Evolutionary conservation across 2,329 filamentous ascomycete species (phyloP).

Genomic region (Verticillium alfalfae): DNA sequence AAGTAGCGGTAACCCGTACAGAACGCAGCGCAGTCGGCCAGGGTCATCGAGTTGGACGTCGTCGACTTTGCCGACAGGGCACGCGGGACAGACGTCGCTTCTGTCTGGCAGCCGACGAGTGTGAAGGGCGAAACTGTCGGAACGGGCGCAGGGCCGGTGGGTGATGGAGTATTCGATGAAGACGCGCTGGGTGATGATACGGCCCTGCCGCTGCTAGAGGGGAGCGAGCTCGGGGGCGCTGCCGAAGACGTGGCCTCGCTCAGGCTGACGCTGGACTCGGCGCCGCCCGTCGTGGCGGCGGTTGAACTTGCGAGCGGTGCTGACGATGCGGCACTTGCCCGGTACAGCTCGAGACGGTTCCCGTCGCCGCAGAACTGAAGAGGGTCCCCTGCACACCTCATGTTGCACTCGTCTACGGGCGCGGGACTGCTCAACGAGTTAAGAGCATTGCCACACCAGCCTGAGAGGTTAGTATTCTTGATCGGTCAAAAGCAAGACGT

Average conservation of each 20-base stretch:
- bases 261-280: neutral
- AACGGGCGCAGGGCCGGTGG: constrained; percentile 7
- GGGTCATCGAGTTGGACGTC: constrained; percentile 21
- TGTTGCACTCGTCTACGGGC: constrained; percentile 26
- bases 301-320: constrained; percentile 6
- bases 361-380: constrained; percentile 31
- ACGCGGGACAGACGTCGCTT: constrained; percentile 24
- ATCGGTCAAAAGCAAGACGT: too few relatives aligned
- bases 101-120: constrained; percentile 34
- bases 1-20: constrained; percentile 33
- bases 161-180: constrained; percentile 3
- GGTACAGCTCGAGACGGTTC: constrained; percentile 30
- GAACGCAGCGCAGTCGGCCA: constrained; percentile 23
- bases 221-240: constrained; percentile 4
- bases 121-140: constrained; percentile 23
- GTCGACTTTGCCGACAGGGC: constrained; percentile 24
- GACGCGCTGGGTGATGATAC: constrained; percentile 5
- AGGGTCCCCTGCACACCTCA: constrained; percentile 27
- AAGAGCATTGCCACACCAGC: constrained; percentile 32
- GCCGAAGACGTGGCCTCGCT: neutral
- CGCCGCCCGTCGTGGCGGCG: neutral
- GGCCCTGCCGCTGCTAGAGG: constrained; percentile 1
- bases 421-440: constrained; percentile 22
- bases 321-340: constrained; percentile 4
- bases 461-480: constrained; percentile 5